Base-by-base conservation (phyloP, 2,329 filamentous ascomycete genomes). In the Diaporthe caulivora region DNA sequence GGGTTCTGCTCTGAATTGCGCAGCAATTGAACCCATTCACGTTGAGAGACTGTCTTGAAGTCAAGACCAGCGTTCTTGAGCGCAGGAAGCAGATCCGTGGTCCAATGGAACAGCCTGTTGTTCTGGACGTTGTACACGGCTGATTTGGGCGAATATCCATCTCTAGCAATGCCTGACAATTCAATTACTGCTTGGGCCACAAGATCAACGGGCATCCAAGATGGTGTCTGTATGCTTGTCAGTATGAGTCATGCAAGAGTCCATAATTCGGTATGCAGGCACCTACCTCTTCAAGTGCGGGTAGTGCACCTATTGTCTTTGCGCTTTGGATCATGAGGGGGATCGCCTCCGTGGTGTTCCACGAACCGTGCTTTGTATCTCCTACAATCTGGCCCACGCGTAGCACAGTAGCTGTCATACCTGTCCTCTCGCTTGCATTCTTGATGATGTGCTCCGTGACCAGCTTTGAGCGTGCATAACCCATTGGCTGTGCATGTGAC, bases 101-200 rank as follows among this genome's bases (percentile, higher is more conserved):
- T 88, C 87, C 88, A 91, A 40, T 86, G 82, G 76, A 88, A 85
- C 0, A 81, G 79, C 9, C 76, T 79, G 0, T 85, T 84, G 73
- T 90, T 90, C n/a, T 87, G 82, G 11, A 92, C 80, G 72, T 91
- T 87, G 73, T 86, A 89, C 21, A 90, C 83, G 6, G 47, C 44
- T 21, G 71, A 71, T 0, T 82, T 77, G 2, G 79, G 76, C 2
- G 65, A 24, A 17, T 74, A 72, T 15, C 26, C 40, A 11, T 67
- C 15, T 74, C 74, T 31, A 34, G 34, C 57, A 24, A 75, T 62
- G 62, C 54, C 72, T 34, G 44, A 77, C 40, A 55, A 75, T 75
- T 70, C 75, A 26, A 78, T 76, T 71, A 74, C n/a, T 69, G 75
- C 60, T 62, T 65, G 47, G n/a, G 75, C 60, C 62, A 79, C 79